phyloP scores from a whole-genome alignment of 139 green algal species.

The Picochlorum sp. region DNA sequence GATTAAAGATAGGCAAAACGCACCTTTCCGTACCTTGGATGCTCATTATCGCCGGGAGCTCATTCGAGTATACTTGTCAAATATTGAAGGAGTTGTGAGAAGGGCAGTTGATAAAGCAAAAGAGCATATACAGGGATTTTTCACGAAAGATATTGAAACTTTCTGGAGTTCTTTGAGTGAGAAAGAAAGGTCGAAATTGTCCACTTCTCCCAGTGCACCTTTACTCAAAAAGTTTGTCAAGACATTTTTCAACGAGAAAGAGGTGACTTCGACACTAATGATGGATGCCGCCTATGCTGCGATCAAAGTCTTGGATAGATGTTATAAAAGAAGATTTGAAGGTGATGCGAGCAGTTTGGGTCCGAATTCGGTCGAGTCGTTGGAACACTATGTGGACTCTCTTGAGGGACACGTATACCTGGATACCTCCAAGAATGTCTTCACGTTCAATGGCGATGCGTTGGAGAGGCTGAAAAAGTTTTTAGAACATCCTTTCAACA shows the following conservation, averaged over 20 bases:
- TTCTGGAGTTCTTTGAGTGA: slow-evolving; percentile 55
- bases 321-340: neutral
- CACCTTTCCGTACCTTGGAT: slow-evolving; percentile 90
- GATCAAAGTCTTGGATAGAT: slow-evolving; percentile 71
- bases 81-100: slow-evolving; percentile 92
- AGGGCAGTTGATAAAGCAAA: slow-evolving; percentile 87
- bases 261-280: slow-evolving; percentile 96
- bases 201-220: slow-evolving; percentile 45
- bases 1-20: slow-evolving; percentile 65
- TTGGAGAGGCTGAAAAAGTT: slow-evolving; percentile 18
- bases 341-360: too few relatives aligned
- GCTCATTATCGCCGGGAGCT: slow-evolving; percentile 93
- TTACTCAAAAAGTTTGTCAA: slow-evolving; percentile 90
- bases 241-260: slow-evolving; percentile 98
- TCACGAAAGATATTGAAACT: slow-evolving; percentile 36
- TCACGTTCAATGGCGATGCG: slow-evolving; percentile 29
- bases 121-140: neutral
- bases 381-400: neutral
- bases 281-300: slow-evolving; percentile 94
- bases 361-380: neutral
- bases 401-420: slow-evolving; percentile 20
- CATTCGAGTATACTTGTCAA: slow-evolving; percentile 93
- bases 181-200: slow-evolving; percentile 43
- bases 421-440: slow-evolving; percentile 19
- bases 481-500: slow-evolving; percentile 14